phyloP scores from a whole-genome alignment of 305 asterid genomes.

The Fraxinus platypoda region DNA sequence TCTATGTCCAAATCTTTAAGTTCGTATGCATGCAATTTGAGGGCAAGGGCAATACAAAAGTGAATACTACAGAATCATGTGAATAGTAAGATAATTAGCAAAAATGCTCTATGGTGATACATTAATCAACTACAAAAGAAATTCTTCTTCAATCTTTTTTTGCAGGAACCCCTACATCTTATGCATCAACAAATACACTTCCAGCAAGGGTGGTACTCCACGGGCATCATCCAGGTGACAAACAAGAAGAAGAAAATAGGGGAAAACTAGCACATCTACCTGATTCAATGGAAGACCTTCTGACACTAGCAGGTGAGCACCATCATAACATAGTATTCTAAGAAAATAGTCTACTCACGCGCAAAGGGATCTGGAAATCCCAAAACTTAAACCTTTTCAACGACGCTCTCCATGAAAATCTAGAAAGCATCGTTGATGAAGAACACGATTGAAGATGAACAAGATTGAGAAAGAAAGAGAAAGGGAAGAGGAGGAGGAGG shows the following conservation, averaged over 20 bases:
- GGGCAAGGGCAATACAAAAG: constrained; percentile 11
- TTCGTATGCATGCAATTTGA: constrained; percentile 6
- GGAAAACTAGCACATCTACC: constrained; percentile 90
- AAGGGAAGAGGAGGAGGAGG: neutral
- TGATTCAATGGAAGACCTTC: constrained; percentile 61
- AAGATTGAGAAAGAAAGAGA: neutral
- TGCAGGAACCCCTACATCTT: constrained; percentile 42
- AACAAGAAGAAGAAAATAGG: constrained; percentile 42
- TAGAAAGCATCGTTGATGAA: neutral
- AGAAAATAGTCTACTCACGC: neutral
- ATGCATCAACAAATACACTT: constrained; percentile 28
- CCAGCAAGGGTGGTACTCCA: constrained; percentile 77
- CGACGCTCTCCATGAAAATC: neutral
- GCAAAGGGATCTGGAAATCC: constrained; percentile 10
- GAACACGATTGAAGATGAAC: neutral
- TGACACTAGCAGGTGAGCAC: constrained; percentile 68
- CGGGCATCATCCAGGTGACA: constrained; percentile 78
- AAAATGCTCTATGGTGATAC: neutral
- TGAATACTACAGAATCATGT: constrained; percentile 4
- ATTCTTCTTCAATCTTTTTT: neutral
- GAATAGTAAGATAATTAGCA: constrained; percentile 1
- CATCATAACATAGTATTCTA: constrained; percentile 1
- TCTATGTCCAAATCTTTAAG: neutral
- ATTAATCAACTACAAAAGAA: too few relatives aligned
- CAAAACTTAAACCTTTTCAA: constrained; percentile 1